Evolutionary conservation across 139 green algal species (phyloP).

Genomic region (Mesotaenium endlicherianum): DNA sequence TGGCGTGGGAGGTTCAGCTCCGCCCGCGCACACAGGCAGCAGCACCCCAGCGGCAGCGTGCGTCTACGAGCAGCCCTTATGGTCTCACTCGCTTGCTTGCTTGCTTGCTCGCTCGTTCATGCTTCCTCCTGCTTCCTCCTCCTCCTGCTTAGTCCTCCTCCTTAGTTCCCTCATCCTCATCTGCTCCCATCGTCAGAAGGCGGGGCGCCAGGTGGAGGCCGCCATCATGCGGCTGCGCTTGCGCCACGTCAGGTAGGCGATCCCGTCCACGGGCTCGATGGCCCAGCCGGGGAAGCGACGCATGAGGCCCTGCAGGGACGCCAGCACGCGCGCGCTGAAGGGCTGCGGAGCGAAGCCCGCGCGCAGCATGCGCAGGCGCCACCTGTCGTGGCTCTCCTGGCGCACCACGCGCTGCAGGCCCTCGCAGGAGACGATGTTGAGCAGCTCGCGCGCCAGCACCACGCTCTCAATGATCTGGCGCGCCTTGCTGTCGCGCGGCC

Average conservation of each 20-base stretch:
- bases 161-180: too few relatives aligned
- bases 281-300: background rate
- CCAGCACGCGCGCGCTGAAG: background rate
- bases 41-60: too few relatives aligned
- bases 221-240: background rate
- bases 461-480: too few relatives aligned
- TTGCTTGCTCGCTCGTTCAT: too few relatives aligned
- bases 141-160: too few relatives aligned
- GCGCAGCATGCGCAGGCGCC: constrained; percentile 3
- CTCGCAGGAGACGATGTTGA: constrained; percentile 22
- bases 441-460: constrained; percentile 14
- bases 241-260: background rate
- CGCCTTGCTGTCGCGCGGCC: too few relatives aligned
- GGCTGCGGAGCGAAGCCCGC: background rate
- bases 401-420: constrained; percentile 4
- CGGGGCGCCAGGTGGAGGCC: background rate
- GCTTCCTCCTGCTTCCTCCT: too few relatives aligned
- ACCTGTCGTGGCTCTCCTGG: background rate
- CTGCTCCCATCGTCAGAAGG: too few relatives aligned
- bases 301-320: background rate
- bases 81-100: too few relatives aligned
- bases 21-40: too few relatives aligned
- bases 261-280: background rate
- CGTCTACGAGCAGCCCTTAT: too few relatives aligned
- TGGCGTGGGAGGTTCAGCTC: too few relatives aligned